Conservation (phyloP, 176 grass and related monocot genomes). For the Bonia amplexicaulis region DNA sequence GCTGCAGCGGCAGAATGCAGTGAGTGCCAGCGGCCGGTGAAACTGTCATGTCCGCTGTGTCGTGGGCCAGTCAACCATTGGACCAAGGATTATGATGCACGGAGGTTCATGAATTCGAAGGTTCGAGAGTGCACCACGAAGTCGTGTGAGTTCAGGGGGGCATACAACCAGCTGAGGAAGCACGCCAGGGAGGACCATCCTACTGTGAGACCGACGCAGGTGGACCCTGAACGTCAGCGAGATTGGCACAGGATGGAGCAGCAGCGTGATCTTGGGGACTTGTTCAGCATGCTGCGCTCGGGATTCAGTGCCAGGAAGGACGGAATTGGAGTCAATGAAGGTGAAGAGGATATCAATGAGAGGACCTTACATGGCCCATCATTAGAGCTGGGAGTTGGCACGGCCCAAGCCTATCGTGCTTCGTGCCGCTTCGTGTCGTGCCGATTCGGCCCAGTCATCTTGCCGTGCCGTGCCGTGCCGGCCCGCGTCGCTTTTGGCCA, state of each 20-base stretch:
- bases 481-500: too few relatives aligned
- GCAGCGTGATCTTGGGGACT: constrained; percentile 70
- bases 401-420: too few relatives aligned
- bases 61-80: constrained; percentile 62
- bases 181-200: constrained; percentile 81
- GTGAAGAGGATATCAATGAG: constrained; percentile 29
- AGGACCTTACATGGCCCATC: constrained; percentile 28
- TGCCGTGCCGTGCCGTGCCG: too few relatives aligned
- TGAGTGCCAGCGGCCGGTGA: constrained; percentile 25
- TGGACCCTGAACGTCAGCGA: constrained; percentile 68
- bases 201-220: constrained; percentile 48
- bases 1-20: constrained; percentile 24
- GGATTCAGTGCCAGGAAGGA: constrained; percentile 32
- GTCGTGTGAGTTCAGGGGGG: constrained; percentile 59
- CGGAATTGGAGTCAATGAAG: constrained; percentile 14
- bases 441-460: too few relatives aligned
- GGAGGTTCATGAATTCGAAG: constrained; percentile 64
- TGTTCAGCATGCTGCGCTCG: constrained; percentile 78
- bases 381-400: too few relatives aligned
- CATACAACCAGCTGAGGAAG: constrained; percentile 62
- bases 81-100: constrained; percentile 51
- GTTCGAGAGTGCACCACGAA: constrained; percentile 61
- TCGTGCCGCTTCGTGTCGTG: too few relatives aligned
- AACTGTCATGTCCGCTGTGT: constrained; percentile 60
- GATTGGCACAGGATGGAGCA: constrained; percentile 84